These are phyloP conservation scores for Jatropha multifida DNA, from an alignment of 441 rosid genomes.

Conservation along the genomic window DNA sequence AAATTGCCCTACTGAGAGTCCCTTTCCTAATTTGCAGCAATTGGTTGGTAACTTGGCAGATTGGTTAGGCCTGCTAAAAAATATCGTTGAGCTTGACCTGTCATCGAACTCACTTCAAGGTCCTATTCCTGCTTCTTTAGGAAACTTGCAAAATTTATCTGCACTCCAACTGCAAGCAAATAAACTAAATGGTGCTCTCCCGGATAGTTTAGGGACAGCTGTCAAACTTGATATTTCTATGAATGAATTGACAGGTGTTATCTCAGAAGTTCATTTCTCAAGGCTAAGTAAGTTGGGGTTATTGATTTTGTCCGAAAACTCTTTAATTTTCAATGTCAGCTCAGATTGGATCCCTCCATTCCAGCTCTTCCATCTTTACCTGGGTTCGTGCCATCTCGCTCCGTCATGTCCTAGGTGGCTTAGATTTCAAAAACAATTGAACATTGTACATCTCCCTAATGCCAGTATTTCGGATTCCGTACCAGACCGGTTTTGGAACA, in stretches of 20 bases:
- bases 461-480: slow-evolving; percentile 40
- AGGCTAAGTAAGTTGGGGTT: slow-evolving; percentile 17
- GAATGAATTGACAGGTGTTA: slow-evolving; percentile 35
- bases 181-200: slow-evolving; percentile 43
- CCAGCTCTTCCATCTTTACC: slow-evolving; percentile 30
- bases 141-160: slow-evolving; percentile 30
- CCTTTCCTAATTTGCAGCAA: neutral
- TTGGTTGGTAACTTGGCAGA: slow-evolving; percentile 35
- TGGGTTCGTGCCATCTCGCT: slow-evolving; percentile 43
- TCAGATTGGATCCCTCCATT: slow-evolving; percentile 46
- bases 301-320: slow-evolving; percentile 37
- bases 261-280: slow-evolving; percentile 37
- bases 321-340: slow-evolving; percentile 35
- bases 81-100: slow-evolving; percentile 33
- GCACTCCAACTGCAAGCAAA: slow-evolving; percentile 28
- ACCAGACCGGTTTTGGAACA: slow-evolving; percentile 50
- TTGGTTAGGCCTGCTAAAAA: slow-evolving; percentile 43
- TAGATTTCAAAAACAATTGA: slow-evolving; percentile 25
- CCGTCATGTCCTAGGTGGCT: slow-evolving; percentile 45
- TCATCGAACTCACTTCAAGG: slow-evolving; percentile 40
- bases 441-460: slow-evolving; percentile 27
- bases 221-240: slow-evolving; percentile 36
- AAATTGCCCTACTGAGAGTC: slow-evolving; percentile 11
- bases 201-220: slow-evolving; percentile 36
- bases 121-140: slow-evolving; percentile 38